Evolutionary conservation across 805 yeast species (phyloP).

Genomic region (Pichia paraexigua): DNA sequence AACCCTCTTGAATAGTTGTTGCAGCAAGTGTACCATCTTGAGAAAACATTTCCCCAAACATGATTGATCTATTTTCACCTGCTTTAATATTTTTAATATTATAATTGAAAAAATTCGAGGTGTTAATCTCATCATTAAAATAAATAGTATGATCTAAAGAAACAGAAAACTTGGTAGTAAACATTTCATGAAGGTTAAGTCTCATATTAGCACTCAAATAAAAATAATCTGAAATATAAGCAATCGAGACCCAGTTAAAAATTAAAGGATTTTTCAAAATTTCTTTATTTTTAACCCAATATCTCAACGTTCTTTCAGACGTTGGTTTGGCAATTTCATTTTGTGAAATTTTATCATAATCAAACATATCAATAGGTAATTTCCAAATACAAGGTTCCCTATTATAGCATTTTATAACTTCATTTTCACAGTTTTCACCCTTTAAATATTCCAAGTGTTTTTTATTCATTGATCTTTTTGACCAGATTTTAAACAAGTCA

Average conservation of each 20-base stretch:
- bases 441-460: constrained; percentile 19
- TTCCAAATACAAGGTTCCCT: constrained; percentile 30
- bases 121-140: constrained; percentile 48
- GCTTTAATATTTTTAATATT: constrained; percentile 42
- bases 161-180: constrained; percentile 43
- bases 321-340: constrained; percentile 14
- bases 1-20: constrained; percentile 59
- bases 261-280: constrained; percentile 19
- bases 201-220: constrained; percentile 46
- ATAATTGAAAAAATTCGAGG: constrained; percentile 38
- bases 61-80: constrained; percentile 43
- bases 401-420: constrained; percentile 21
- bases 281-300: constrained; percentile 27
- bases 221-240: constrained; percentile 52
- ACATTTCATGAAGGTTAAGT: constrained; percentile 38
- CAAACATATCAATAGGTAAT: constrained; percentile 27
- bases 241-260: constrained; percentile 48
- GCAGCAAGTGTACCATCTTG: constrained; percentile 46
- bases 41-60: constrained; percentile 52
- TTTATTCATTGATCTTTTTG: constrained; percentile 16
- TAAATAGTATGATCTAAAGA: constrained; percentile 62
- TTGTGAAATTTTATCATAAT: constrained; percentile 17
- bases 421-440: constrained; percentile 13
- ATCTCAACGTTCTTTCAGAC: constrained; percentile 23
- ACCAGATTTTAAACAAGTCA: constrained; percentile 24